A percentile compares a stretch with the other conserved stretches of the same genome.
Conservation (phyloP, 257 asterid genomes). For the Orobanche coerulescens region DNA sequence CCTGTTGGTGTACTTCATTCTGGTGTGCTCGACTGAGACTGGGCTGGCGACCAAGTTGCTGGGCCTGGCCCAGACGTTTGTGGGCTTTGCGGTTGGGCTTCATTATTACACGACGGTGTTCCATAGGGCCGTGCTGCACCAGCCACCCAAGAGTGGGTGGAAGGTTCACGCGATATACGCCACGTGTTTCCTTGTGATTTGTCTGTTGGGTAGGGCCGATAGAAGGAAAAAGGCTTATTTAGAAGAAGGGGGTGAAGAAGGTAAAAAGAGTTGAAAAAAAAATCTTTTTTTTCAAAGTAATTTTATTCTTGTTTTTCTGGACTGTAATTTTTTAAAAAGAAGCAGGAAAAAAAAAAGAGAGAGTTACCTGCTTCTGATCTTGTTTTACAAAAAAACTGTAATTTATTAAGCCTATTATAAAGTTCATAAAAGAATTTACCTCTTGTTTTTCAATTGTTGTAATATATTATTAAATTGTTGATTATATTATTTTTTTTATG, state of each 20-base stretch:
- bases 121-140: slow-evolving; percentile 68
- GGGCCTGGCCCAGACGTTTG: slow-evolving; percentile 76
- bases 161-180: slow-evolving; percentile 66
- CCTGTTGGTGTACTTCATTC: slow-evolving; percentile 69
- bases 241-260: slow-evolving; percentile 65
- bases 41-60: slow-evolving; percentile 45
- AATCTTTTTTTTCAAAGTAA: neutral
- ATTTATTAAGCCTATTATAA: slow-evolving; percentile 19
- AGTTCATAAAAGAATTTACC: slow-evolving; percentile 6
- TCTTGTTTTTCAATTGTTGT: neutral
- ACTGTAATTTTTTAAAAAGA: slow-evolving; percentile 17
- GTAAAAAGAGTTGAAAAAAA: slow-evolving; percentile 47
- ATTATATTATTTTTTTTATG: no score
- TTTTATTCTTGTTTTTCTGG: neutral
- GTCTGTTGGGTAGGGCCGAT: slow-evolving; percentile 54
- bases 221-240: slow-evolving; percentile 73
- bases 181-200: slow-evolving; percentile 69
- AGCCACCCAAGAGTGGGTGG: slow-evolving; percentile 85
- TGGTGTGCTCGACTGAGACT: slow-evolving; percentile 70
- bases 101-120: slow-evolving; percentile 86
- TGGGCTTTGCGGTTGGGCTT: slow-evolving; percentile 88
- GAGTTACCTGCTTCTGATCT: slow-evolving; percentile 20
- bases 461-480: no score
- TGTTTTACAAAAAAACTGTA: slow-evolving; percentile 6
- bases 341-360: slow-evolving; percentile 12